Conservation (phyloP, 2,329 filamentous ascomycete genomes). For the Aureobasidium musti region DNA sequence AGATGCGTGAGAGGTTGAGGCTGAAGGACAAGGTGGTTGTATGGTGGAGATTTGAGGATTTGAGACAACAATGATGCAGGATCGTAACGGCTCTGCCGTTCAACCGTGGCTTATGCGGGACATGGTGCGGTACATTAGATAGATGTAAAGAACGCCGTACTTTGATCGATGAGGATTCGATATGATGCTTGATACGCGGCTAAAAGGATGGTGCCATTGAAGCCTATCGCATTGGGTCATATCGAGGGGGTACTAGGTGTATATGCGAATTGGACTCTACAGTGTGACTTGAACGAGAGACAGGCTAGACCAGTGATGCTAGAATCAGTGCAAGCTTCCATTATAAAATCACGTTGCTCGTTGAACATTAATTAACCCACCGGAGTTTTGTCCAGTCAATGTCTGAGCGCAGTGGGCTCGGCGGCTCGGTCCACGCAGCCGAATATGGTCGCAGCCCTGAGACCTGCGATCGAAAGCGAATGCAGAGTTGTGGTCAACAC, state of each 20-base stretch:
- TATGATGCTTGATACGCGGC: not conserved
- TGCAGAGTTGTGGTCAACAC: not conserved
- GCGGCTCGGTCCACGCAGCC: not conserved
- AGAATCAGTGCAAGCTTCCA: too few relatives aligned
- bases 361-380: too few relatives aligned
- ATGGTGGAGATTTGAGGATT: not conserved
- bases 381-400: too few relatives aligned
- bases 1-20: not conserved
- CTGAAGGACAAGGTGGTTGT: not conserved
- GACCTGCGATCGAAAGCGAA: too few relatives aligned
- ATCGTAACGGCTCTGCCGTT: not conserved
- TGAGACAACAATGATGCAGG: slow-evolving; percentile 5
- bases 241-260: not conserved
- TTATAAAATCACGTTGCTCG: too few relatives aligned
- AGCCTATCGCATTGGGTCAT: not conserved
- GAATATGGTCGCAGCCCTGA: not conserved
- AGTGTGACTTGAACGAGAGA: too few relatives aligned
- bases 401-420: too few relatives aligned
- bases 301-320: too few relatives aligned
- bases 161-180: not conserved
- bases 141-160: not conserved
- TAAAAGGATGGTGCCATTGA: not conserved
- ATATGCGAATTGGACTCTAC: not conserved
- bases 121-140: not conserved
- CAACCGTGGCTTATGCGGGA: not conserved